Conservation (phyloP, 306 rosid species). For the Astragalus membranaceus region DNA sequence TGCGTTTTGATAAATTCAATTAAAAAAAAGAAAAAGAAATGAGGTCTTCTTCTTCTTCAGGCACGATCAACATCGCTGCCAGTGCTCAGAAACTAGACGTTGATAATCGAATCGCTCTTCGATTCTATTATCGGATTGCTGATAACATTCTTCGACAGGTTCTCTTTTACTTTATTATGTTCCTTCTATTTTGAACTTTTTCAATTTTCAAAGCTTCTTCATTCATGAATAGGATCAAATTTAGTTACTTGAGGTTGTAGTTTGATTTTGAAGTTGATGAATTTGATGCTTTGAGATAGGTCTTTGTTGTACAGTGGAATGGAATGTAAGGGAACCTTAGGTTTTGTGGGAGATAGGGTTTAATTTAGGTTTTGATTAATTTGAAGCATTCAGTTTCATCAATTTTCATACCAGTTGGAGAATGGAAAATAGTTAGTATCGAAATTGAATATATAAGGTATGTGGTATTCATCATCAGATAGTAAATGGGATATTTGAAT, state of each 20-base stretch:
- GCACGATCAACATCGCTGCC: conserved; percentile 62
- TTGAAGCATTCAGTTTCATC: not conserved
- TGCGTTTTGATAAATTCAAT: not conserved
- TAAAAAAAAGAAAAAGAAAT: not conserved
- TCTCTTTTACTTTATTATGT: not conserved
- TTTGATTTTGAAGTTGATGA: not conserved
- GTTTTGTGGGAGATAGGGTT: not conserved
- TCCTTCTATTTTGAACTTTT: not conserved
- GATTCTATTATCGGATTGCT: conserved; percentile 75
- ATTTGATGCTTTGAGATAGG: not conserved
- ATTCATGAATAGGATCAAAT: not conserved
- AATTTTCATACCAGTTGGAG: not conserved
- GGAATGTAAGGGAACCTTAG: not conserved
- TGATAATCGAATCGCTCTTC: conserved; percentile 73
- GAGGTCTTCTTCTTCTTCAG: conserved; percentile 55
- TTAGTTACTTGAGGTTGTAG: not conserved
- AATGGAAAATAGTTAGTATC: not conserved
- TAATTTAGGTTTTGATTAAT: not conserved
- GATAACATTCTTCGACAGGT: conserved; percentile 91
- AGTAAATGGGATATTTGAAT: not conserved
- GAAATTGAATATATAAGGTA: not conserved
- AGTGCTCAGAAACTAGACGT: conserved; percentile 63
- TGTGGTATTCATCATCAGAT: not conserved
- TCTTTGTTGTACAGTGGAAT: not conserved
- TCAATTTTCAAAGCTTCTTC: not conserved